Evolutionary conservation across 106 monocot species (phyloP).

Genomic region (Amphibolis antarctica): DNA sequence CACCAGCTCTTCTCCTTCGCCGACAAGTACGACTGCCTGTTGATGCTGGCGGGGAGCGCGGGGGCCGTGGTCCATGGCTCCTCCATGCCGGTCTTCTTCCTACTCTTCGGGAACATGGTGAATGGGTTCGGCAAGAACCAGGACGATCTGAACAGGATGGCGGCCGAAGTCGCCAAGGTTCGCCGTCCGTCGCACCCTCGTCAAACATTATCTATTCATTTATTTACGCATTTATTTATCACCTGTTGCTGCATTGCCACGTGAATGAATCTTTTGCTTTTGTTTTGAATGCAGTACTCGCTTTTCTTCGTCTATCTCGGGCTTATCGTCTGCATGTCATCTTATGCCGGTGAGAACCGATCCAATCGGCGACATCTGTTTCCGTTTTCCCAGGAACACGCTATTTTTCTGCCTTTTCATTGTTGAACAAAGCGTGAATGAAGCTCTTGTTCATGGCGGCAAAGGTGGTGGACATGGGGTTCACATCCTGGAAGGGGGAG

Average conservation of each 20-base stretch:
- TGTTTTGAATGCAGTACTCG: slow-evolving; percentile 48
- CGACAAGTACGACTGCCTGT: slow-evolving; percentile 51
- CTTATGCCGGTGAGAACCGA: slow-evolving; percentile 67
- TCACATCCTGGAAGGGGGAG: background rate
- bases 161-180: slow-evolving; percentile 90
- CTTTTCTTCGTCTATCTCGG: slow-evolving; percentile 96
- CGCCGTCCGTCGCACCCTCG: background rate
- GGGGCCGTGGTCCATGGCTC: slow-evolving; percentile 92
- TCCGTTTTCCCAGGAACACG: background rate
- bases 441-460: background rate
- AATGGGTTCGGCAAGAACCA: slow-evolving; percentile 99
- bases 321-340: slow-evolving; percentile 80
- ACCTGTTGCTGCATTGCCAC: background rate
- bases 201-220: background rate
- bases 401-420: background rate
- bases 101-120: slow-evolving; percentile 86
- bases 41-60: slow-evolving; percentile 68
- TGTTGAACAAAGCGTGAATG: background rate
- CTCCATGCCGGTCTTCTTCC: slow-evolving; percentile 98
- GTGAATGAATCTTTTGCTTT: background rate
- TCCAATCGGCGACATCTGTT: background rate
- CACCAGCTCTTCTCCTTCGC: slow-evolving; percentile 83
- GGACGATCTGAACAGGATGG: slow-evolving; percentile 51
- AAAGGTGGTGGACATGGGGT: background rate
- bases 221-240: background rate